These are phyloP conservation scores for Cryptomeria japonica DNA, from an alignment of 75 land plant species.

Conservation along the genomic window DNA sequence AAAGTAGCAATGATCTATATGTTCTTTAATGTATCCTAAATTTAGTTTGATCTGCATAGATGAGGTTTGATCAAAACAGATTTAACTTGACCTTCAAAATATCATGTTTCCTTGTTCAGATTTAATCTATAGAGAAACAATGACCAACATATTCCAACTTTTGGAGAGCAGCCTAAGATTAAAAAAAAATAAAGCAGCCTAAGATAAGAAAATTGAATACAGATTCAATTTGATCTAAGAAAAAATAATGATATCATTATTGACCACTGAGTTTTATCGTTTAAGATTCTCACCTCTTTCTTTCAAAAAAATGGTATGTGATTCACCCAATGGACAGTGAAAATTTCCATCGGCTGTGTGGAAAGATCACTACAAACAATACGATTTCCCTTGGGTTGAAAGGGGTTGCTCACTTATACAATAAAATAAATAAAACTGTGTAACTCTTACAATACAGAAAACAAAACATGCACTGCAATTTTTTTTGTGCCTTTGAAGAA, in stretches of 20 bases:
- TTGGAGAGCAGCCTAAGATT: not conserved
- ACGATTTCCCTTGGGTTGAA: too few species aligned
- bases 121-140: not conserved
- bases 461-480: too few species aligned
- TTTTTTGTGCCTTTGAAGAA: too few species aligned
- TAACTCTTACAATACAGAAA: too few species aligned
- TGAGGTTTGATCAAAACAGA: not conserved
- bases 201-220: not conserved
- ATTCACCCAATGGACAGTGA: too few species aligned
- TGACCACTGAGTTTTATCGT: not conserved
- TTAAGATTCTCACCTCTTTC: too few species aligned
- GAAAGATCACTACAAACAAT: too few species aligned
- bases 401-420: too few species aligned
- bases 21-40: not conserved
- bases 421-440: too few species aligned
- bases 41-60: not conserved
- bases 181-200: not conserved
- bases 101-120: not conserved
- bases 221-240: not conserved
- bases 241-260: not conserved
- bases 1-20: not conserved
- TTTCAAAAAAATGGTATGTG: too few species aligned
- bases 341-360: too few species aligned
- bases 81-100: not conserved
- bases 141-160: not conserved